Base-by-base conservation (phyloP, 129 eudicot genomes). In the Erigeron canadensis region DNA sequence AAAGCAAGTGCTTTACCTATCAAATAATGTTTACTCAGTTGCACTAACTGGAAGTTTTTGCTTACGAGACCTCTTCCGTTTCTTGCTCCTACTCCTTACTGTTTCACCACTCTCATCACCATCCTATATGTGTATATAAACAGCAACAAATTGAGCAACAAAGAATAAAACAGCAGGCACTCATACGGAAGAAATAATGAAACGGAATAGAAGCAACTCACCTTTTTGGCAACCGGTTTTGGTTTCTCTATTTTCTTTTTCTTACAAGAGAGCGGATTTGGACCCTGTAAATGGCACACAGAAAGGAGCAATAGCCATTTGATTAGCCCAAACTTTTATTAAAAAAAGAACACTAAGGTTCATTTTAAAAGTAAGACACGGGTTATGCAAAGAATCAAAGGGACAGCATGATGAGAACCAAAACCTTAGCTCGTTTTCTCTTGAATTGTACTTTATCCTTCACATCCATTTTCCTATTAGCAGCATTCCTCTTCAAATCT, bases 241-340 rank as follows among this genome's bases (percentile, higher is more conserved):
- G 75, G 79, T 60, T 71, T 77, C 74, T 63, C 85, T 0, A 34
- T 77, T 77, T 84, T 85, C 74, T 93, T 93, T 86, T 87, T 85
- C 83, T 83, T 87, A 75, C 96, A 85, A n/a, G 98, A 89, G 15
- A 89, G 88, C 48, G 96, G 96, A 67, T 93, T 93, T 17, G 95
- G 95, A 70, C 96, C 98, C 98, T 93, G 87, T 47, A 80, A 73
- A 68, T 62, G 22, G 43, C 34, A 56, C 44, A 48, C 38, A 61
- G 42, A 18, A 65, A 2, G 15, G 28, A 10, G n/a, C n/a, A n/a
- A n/a, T n/a, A n/a, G n/a, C n/a, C 7, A 68, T 10, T 47, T 55
- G n/a, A 39, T 38, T 63, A 73, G 18, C 67, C 13, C 6, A n/a
- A 72, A 28, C n/a, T n/a, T n/a, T n/a, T n/a, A 59, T 1, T 21